A percentile compares a stretch with the other conserved stretches of the same genome.
These are phyloP conservation scores for Coelastrella sp. DNA, from an alignment of 139 green algal genomes.

Conservation along the genomic window DNA sequence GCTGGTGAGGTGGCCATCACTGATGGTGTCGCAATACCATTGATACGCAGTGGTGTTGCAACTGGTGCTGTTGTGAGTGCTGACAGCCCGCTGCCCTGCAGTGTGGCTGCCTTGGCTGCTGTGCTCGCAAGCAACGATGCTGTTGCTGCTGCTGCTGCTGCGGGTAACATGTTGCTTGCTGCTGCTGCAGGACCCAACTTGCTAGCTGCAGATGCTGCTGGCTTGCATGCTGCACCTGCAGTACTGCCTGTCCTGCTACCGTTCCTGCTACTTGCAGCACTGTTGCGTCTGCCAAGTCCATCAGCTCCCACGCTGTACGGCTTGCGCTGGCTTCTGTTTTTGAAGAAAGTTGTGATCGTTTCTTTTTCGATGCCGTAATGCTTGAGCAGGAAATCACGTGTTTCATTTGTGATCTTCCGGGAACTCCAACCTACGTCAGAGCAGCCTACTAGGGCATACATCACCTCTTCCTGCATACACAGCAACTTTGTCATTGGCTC, in stretches of 20 bases:
- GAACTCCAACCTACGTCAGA: slow-evolving; percentile 32
- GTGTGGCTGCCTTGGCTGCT: neutral
- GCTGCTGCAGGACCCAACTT: neutral
- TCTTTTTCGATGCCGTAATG: neutral
- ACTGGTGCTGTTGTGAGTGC: neutral
- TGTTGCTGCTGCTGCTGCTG: slow-evolving; percentile 3
- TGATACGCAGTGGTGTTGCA: neutral
- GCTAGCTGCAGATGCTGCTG: neutral
- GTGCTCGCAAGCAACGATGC: neutral
- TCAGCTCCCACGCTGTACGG: neutral
- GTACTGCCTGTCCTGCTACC: neutral
- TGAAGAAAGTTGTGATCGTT: slow-evolving; percentile 32
- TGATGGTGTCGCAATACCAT: too few species aligned
- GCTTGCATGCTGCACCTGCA: neutral
- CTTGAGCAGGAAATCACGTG: slow-evolving; percentile 4
- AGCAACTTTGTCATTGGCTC: neutral
- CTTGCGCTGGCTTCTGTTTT: slow-evolving; percentile 24
- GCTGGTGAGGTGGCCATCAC: too few species aligned
- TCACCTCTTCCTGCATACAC: slow-evolving; percentile 28
- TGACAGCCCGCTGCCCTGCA: neutral
- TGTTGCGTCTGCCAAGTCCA: slow-evolving; percentile 2
- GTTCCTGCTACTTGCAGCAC: neutral
- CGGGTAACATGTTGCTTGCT: neutral
- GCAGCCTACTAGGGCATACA: slow-evolving; percentile 37
- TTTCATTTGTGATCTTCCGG: slow-evolving; percentile 4